A percentile compares a stretch with the other conserved stretches of the same genome.
Conservation (phyloP, 495 filamentous ascomycete genomes). For the Hypoxylon cercidicola region DNA sequence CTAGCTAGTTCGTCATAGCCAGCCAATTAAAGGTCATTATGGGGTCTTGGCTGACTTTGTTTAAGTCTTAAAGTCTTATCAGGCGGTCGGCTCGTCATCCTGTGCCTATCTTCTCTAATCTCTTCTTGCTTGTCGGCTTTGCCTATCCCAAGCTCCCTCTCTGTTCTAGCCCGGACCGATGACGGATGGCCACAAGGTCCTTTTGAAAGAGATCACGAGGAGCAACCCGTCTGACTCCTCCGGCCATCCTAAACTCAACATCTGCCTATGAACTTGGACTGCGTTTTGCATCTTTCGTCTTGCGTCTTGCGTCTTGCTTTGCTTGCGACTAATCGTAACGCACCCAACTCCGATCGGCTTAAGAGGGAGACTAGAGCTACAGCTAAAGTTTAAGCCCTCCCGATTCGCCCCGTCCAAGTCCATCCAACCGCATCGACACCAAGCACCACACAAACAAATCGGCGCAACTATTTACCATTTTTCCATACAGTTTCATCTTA, state of each 20-base stretch:
- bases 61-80: slow-evolving; percentile 38
- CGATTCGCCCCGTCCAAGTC: slow-evolving; percentile 3
- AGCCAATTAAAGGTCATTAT: slow-evolving; percentile 27
- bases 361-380: neutral
- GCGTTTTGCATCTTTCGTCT: no score
- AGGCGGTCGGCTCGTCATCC: slow-evolving; percentile 43
- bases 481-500: neutral
- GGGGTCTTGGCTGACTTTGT: slow-evolving; percentile 35
- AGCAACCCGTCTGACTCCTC: slow-evolving; percentile 40
- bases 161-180: slow-evolving; percentile 44
- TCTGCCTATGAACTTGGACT: slow-evolving; percentile 4
- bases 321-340: slow-evolving; percentile 23
- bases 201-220: slow-evolving; percentile 45
- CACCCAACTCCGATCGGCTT: slow-evolving; percentile 22
- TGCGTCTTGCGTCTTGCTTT: neutral
- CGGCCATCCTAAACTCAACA: slow-evolving; percentile 8
- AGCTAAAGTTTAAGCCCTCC: slow-evolving; percentile 1
- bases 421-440: slow-evolving; percentile 3
- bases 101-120: slow-evolving; percentile 29
- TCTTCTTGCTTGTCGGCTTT: slow-evolving; percentile 16
- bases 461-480: slow-evolving; percentile 11
- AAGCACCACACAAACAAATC: slow-evolving; percentile 1
- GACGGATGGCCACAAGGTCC: slow-evolving; percentile 50
- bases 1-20: slow-evolving; percentile 34
- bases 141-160: slow-evolving; percentile 14